Evolutionary conservation across 805 yeast species (phyloP).

Genomic region (Schizosaccharomyces lindneri): DNA sequence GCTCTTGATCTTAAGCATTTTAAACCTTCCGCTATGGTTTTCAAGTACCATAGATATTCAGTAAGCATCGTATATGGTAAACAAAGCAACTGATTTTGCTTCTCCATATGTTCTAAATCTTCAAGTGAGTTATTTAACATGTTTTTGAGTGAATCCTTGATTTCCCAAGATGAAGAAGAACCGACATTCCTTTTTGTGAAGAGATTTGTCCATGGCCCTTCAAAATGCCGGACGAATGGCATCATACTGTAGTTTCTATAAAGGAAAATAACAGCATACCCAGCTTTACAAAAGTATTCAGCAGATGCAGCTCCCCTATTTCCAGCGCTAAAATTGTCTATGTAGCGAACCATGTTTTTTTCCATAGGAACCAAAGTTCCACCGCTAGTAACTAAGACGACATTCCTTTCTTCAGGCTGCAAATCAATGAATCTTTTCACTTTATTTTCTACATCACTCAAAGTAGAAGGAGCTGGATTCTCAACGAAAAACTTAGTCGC

Average conservation of each 20-base stretch:
- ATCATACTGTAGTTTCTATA: conserved; percentile 78
- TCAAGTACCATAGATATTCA: conserved; percentile 71
- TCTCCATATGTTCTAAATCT: conserved; percentile 17
- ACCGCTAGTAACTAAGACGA: conserved; percentile 20
- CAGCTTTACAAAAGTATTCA: conserved; percentile 62
- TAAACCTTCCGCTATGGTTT: conserved; percentile 35
- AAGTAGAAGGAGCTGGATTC: background rate
- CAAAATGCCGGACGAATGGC: conserved; percentile 64
- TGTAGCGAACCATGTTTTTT: conserved; percentile 85
- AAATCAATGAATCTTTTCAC: background rate
- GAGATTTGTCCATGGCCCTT: background rate
- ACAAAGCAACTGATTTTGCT: conserved; percentile 28
- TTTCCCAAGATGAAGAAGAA: too few relatives aligned
- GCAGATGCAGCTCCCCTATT: conserved; percentile 94
- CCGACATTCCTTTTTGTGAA: background rate
- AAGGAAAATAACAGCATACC: conserved; percentile 76
- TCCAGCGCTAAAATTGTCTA: conserved; percentile 93
- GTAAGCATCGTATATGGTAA: conserved; percentile 88
- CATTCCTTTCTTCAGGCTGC: background rate
- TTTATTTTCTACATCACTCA: background rate
- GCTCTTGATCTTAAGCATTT: conserved; percentile 31
- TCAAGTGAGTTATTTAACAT: background rate
- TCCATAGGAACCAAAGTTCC: conserved; percentile 97
- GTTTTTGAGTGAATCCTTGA: too few relatives aligned
- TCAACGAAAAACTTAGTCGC: background rate